Evolutionary conservation across 1,139 yeast species (phyloP).

Genomic region (Protomyces arabidopsidicola): DNA sequence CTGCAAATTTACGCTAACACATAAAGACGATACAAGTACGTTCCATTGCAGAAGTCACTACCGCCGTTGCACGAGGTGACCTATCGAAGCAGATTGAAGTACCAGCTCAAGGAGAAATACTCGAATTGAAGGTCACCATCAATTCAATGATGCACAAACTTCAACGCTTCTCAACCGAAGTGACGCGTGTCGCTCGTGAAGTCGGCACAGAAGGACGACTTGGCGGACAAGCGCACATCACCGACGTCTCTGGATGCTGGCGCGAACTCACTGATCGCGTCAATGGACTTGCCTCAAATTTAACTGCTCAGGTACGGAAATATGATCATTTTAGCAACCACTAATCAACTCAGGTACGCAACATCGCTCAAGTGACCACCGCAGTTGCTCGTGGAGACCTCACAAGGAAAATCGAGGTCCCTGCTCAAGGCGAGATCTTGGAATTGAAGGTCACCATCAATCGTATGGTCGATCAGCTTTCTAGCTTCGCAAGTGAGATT

Average conservation of each 20-base stretch:
- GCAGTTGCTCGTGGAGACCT: slow-evolving; percentile 90
- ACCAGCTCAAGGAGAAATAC: slow-evolving; percentile 78
- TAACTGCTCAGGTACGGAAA: slow-evolving; percentile 84
- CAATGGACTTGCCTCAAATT: slow-evolving; percentile 82
- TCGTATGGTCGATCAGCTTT: slow-evolving; percentile 87
- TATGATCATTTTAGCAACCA: too few species aligned
- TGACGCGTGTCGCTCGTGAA: slow-evolving; percentile 80
- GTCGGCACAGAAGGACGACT: slow-evolving; percentile 83
- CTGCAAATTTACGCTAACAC: neutral
- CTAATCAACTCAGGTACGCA: slow-evolving; percentile 84
- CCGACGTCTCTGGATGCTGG: slow-evolving; percentile 85
- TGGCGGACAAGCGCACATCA: slow-evolving; percentile 84
- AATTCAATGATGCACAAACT: slow-evolving; percentile 86
- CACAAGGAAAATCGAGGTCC: slow-evolving; percentile 79
- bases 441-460: slow-evolving; percentile 82
- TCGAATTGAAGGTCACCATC: slow-evolving; percentile 72
- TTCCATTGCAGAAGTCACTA: slow-evolving; percentile 82
- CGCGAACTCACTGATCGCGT: slow-evolving; percentile 82
- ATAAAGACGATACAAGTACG: slow-evolving; percentile 63
- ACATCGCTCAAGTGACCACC: slow-evolving; percentile 84
- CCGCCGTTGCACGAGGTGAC: slow-evolving; percentile 79
- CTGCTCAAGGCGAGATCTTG: slow-evolving; percentile 81
- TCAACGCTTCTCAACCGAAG: slow-evolving; percentile 82
- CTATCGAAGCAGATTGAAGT: slow-evolving; percentile 71
- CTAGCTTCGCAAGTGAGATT: slow-evolving; percentile 82